Base-by-base conservation (phyloP, 768 basidiomycete genomes). In the Lactarius trivialis region DNA sequence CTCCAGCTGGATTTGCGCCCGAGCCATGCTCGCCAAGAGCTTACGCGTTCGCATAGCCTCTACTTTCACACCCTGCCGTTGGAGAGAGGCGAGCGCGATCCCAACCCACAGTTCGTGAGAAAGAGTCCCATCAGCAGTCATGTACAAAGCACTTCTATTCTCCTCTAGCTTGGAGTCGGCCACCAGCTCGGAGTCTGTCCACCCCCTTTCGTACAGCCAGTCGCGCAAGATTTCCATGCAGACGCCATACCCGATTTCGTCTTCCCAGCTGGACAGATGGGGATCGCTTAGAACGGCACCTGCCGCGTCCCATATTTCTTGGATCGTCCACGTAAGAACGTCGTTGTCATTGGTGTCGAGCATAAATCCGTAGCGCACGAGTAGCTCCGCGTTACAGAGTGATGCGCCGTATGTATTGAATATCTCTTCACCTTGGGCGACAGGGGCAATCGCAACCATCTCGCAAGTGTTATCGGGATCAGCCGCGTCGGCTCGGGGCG, bases 341-440 rank as follows among this genome's bases (percentile, higher is more conserved):
- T 91, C 88, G 63, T 82, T 77, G 53, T 85, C 86, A 70, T 91
- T 91, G 26, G 78, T 83, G 51, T 90, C 85, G n/a, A 91, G 77
- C 30, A 77, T 70, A 69, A 92, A 92, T 0, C 90, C 90, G 71
- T 91, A 91, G 64, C 80, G 83, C 17, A 75, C 77, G 55, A 91
- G 75, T 15, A 92, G 78, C 67, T 84, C 74, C 1, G 88, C 82
- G 69, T 91, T 91, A 19, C 77, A 75, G 39, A 91, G 74, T 3
- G 75, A 73, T 68, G 81, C 81, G n/a, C 85, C 85, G 69, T 92
- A 93, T 0, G 87, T 87, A 71, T 93, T 93, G 77, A 84, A 91
- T 24, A 90, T 76, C 60, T 92, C 84, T 11, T 76, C 74, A 43
- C 74, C 73, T 0, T 82, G 75, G 8, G 74, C 72, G 45, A 91